Conservation (phyloP, 2,329 filamentous ascomycete species). For the Colletotrichum sp. region DNA sequence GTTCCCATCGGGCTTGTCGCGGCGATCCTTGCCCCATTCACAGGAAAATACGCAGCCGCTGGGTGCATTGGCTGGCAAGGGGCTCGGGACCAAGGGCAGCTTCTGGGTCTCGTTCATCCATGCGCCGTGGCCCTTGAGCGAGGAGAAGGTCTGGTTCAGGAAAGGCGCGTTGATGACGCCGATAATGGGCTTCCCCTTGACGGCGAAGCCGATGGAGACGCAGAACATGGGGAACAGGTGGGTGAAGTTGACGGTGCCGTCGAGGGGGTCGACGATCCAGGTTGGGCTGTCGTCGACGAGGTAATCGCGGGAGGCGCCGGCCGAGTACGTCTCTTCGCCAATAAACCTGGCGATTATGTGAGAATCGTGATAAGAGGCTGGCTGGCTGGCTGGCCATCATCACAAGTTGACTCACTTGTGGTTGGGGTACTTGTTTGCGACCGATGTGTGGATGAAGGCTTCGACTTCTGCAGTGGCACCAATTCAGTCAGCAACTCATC, state of each 20-base stretch:
- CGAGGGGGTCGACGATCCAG: constrained; percentile 79
- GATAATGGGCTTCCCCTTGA: constrained; percentile 64
- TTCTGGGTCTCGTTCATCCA: constrained; percentile 69
- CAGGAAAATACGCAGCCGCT: constrained; percentile 74
- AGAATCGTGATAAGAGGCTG: neutral
- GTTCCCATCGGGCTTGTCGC: constrained; percentile 70
- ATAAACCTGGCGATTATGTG: constrained; percentile 60
- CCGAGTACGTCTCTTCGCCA: constrained; percentile 78
- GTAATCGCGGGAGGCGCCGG: constrained; percentile 69
- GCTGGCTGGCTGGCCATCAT: neutral
- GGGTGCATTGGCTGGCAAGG: constrained; percentile 67
- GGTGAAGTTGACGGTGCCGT: constrained; percentile 82
- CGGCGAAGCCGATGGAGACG: constrained; percentile 73
- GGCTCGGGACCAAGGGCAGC: constrained; percentile 67
- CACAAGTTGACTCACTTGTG: constrained; percentile 60
- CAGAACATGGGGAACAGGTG: constrained; percentile 84
- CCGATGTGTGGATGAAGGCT: constrained; percentile 66
- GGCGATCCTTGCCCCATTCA: constrained; percentile 80
- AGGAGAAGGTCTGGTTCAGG: constrained; percentile 70
- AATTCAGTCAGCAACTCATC: neutral
- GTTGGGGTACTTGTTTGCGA: constrained; percentile 63
- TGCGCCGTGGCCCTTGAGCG: constrained; percentile 68
- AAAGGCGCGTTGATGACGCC: constrained; percentile 78
- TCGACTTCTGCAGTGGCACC: constrained; percentile 63
- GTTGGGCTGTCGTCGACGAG: constrained; percentile 68